A percentile compares a stretch with the other conserved stretches of the same genome.
Conservation (phyloP, 257 asterid genomes). For the Verbascum thapsus region DNA sequence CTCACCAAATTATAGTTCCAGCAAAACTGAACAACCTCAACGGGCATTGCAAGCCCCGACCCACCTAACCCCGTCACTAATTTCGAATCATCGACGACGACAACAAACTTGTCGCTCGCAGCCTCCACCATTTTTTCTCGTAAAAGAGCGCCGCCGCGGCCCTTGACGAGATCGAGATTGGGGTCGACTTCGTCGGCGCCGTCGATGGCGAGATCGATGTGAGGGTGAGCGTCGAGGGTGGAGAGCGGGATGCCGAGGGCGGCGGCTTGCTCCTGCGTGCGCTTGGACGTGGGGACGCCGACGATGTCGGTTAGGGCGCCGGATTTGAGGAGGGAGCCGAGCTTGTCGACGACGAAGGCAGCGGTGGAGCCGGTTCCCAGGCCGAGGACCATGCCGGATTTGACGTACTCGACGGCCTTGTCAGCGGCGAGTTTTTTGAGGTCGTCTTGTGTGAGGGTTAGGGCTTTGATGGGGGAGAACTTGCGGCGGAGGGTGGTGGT, state of each 20-base stretch:
- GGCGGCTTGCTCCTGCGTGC: slow-evolving; percentile 74
- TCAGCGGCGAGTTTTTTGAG: slow-evolving; percentile 91
- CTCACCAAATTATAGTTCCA: slow-evolving; percentile 71
- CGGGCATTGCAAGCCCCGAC: slow-evolving; percentile 94
- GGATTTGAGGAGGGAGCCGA: slow-evolving; percentile 70
- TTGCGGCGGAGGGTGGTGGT: no score
- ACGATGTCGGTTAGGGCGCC: slow-evolving; percentile 69
- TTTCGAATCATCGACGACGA: slow-evolving; percentile 85
- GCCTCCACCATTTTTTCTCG: slow-evolving; percentile 98
- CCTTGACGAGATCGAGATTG: slow-evolving; percentile 82
- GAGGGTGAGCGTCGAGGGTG: slow-evolving; percentile 69
- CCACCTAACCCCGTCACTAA: slow-evolving; percentile 82
- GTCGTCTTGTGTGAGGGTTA: slow-evolving; percentile 76
- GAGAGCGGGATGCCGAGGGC: slow-evolving; percentile 65
- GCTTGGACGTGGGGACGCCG: slow-evolving; percentile 82
- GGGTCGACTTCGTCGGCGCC: slow-evolving; percentile 98
- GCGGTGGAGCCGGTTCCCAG: slow-evolving; percentile 98
- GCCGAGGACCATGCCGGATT: slow-evolving; percentile 92
- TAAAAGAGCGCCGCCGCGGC: slow-evolving; percentile 91
- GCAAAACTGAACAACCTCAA: slow-evolving; percentile 91
- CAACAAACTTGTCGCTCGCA: slow-evolving; percentile 80
- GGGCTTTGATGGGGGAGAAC: slow-evolving; percentile 26
- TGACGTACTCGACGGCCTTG: slow-evolving; percentile 85
- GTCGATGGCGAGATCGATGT: slow-evolving; percentile 77
- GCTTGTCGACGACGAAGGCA: slow-evolving; percentile 90